These are phyloP conservation scores for Poteriospumella lacustris DNA, from an alignment of 108 stramenopile genomes.

Conservation along the genomic window DNA sequence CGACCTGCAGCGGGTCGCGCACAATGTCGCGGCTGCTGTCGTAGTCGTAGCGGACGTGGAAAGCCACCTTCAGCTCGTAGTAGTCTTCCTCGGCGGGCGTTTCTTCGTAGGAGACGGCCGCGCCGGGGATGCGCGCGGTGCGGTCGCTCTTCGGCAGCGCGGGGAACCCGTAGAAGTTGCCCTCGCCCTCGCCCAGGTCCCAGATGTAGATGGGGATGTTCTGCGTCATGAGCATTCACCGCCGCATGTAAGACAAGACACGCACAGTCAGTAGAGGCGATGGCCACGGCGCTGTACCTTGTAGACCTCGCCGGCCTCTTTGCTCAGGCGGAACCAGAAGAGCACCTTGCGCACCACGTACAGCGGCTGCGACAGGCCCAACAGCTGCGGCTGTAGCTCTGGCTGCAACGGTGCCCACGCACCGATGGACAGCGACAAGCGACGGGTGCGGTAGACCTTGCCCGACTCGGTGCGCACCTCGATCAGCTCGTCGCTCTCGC, in stretches of 20 bases:
- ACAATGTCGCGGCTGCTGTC: too few relatives aligned
- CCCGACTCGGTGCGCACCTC: not conserved
- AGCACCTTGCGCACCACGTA: not conserved
- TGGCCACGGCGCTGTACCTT: not conserved
- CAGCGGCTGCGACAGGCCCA: not conserved
- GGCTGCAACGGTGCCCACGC: slow-evolving; percentile 8
- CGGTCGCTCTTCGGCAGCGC: too few relatives aligned
- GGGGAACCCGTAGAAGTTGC: slow-evolving; percentile 11
- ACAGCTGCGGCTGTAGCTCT: not conserved
- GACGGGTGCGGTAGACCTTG: not conserved
- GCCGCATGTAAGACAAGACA: not conserved
- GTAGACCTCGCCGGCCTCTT: not conserved
- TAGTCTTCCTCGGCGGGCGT: too few relatives aligned
- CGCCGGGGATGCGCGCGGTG: too few relatives aligned
- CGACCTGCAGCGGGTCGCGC: too few relatives aligned
- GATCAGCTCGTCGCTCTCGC: not conserved
- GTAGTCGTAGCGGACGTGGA: too few relatives aligned
- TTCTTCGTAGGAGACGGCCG: too few relatives aligned
- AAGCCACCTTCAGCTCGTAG: too few relatives aligned
- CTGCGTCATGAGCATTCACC: not conserved
- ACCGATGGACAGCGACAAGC: not conserved
- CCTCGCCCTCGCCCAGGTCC: slow-evolving; percentile 3
- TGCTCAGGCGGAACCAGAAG: not conserved
- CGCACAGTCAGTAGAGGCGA: not conserved
- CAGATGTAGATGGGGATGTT: slow-evolving; percentile 3